phyloP scores from a whole-genome alignment of 1,284 basidiomycete genomes.

The Mycena sp. region DNA sequence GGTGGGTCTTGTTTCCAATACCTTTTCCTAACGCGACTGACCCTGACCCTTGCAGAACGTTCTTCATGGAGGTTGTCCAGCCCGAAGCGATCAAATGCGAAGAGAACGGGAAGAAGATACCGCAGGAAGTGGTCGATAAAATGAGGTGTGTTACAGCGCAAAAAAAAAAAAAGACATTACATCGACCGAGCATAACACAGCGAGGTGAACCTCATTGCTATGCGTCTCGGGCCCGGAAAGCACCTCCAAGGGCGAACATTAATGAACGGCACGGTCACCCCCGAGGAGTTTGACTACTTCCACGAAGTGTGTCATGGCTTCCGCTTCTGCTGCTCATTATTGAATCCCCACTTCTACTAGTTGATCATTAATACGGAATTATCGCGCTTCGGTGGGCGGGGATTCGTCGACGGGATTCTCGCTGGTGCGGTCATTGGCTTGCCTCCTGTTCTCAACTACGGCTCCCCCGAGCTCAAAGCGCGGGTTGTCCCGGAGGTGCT shows the following conservation, averaged over 20 bases:
- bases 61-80: conserved; percentile 70
- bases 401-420: conserved; percentile 84
- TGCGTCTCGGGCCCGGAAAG: conserved; percentile 91
- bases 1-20: conserved; percentile 35
- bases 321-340: conserved; percentile 4
- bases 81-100: conserved; percentile 78
- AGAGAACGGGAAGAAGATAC: conserved; percentile 81
- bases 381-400: conserved; percentile 83
- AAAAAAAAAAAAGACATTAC: no score
- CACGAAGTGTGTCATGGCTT: conserved; percentile 60
- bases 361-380: conserved; percentile 90
- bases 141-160: conserved; percentile 56
- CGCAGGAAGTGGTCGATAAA: conserved; percentile 79
- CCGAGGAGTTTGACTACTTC: conserved; percentile 91
- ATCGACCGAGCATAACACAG: no score
- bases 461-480: conserved; percentile 77
- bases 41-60: conserved; percentile 43
- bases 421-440: conserved; percentile 87
- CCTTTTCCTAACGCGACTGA: not conserved
- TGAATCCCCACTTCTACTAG: conserved; percentile 48
- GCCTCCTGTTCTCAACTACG: conserved; percentile 90
- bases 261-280: conserved; percentile 85
- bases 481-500: conserved; percentile 77
- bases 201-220: conserved; percentile 84
- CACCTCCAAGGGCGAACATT: conserved; percentile 90